Evolutionary conservation across 1,284 basidiomycete species (phyloP).

Genomic region (Apiotrichum montevideense): DNA sequence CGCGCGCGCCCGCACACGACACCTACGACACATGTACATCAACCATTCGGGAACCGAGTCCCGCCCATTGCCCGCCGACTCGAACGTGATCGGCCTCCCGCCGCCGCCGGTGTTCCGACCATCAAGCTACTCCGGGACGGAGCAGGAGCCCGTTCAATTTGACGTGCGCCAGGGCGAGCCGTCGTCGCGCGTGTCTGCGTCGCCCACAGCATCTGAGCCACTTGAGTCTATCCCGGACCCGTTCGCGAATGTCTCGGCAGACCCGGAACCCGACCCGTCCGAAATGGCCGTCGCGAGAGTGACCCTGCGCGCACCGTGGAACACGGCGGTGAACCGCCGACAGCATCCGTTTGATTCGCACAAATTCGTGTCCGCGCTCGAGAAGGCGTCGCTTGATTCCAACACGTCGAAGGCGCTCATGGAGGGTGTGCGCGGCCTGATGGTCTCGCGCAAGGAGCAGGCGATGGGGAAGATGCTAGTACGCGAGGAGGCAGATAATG

Average conservation of each 20-base stretch:
- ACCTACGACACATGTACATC: too few relatives aligned
- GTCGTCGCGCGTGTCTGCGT: background rate
- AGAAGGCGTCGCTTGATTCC: conserved; percentile 30
- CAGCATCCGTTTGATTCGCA: conserved; percentile 48
- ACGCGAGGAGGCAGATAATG: conserved; percentile 83
- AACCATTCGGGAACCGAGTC: too few relatives aligned
- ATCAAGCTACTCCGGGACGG: background rate
- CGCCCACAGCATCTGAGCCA: background rate
- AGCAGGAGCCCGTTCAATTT: too few relatives aligned
- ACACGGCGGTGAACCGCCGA: conserved; percentile 2
- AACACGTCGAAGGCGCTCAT: conserved; percentile 68
- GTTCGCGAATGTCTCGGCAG: background rate
- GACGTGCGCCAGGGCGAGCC: too few relatives aligned
- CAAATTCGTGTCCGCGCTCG: conserved; percentile 43
- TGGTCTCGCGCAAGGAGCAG: conserved; percentile 67
- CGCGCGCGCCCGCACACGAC: too few relatives aligned
- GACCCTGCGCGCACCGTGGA: background rate
- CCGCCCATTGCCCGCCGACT: background rate
- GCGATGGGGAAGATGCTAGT: conserved; percentile 70
- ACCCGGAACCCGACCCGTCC: conserved; percentile 3
- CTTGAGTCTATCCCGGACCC: background rate
- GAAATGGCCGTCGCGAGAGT: conserved; percentile 8
- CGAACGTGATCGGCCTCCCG: background rate
- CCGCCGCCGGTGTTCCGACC: background rate
- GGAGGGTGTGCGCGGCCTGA: conserved; percentile 73